A percentile compares a stretch with the other conserved stretches of the same genome.
Conservation (phyloP, 768 basidiomycete genomes). For the Leccinum subtestaceum region DNA sequence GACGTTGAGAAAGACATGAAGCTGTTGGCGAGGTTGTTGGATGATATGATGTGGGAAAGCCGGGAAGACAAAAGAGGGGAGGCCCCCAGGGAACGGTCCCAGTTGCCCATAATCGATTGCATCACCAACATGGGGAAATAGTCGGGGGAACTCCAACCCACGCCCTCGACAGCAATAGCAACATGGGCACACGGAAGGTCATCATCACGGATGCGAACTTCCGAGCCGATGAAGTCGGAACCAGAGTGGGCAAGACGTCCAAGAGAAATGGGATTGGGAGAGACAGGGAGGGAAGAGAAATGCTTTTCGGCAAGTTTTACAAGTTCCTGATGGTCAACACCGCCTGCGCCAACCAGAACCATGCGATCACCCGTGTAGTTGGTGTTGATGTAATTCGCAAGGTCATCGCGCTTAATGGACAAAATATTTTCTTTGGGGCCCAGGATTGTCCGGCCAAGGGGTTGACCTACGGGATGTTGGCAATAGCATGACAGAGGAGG, state of each 20-base stretch:
- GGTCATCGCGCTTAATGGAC: conserved; percentile 89
- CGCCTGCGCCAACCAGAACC: conserved; percentile 97
- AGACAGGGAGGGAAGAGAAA: conserved; percentile 86
- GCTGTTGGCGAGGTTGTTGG: conserved; percentile 95
- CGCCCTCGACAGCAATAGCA: conserved; percentile 96
- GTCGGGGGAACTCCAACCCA: conserved; percentile 96
- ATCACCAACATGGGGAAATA: conserved; percentile 99
- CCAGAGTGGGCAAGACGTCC: conserved; percentile 75
- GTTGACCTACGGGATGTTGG: conserved; percentile 60
- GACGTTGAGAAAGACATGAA: conserved; percentile 99
- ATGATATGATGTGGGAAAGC: conserved; percentile 86
- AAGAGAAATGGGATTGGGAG: conserved; percentile 83
- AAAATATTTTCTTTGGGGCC: conserved; percentile 95
- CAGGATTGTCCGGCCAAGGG: conserved; percentile 95
- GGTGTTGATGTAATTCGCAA: conserved; percentile 87
- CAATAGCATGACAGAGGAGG: conserved; percentile 4
- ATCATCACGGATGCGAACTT: conserved; percentile 95
- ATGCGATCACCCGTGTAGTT: conserved; percentile 99
- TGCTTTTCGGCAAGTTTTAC: conserved; percentile 94
- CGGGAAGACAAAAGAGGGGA: conserved; percentile 86
- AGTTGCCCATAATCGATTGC: conserved; percentile 98
- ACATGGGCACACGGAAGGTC: conserved; percentile 85
- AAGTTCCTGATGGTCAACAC: conserved; percentile 87
- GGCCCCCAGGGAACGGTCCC: conserved; percentile 95
- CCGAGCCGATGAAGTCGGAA: conserved; percentile 86